Evolutionary conservation across 1,139 yeast genomes (phyloP).

Genomic region (Kurtzmaniella quercitrusa): DNA sequence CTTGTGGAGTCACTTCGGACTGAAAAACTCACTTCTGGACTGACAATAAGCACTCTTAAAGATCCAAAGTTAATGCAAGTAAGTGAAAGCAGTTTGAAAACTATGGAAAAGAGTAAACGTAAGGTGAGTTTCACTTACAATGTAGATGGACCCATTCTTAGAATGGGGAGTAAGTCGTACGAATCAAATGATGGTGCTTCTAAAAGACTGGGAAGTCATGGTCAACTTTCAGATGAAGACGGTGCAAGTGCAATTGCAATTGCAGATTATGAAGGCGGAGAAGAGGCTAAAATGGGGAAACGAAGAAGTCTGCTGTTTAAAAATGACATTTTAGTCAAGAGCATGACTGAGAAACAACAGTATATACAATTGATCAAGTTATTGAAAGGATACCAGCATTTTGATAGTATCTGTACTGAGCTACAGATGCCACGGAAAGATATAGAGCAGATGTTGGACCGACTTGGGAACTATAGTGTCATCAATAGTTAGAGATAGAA

Average conservation of each 20-base stretch:
- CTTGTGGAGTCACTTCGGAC: conserved; percentile 18
- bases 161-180: neutral
- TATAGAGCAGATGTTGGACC: conserved; percentile 45
- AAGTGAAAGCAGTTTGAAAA: conserved; percentile 24
- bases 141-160: conserved; percentile 8
- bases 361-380: conserved; percentile 40
- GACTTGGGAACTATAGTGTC: conserved; percentile 40
- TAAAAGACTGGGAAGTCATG: neutral
- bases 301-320: conserved; percentile 18
- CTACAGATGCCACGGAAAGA: conserved; percentile 53
- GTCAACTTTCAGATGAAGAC: conserved; percentile 9
- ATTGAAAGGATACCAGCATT: conserved; percentile 54
- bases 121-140: conserved; percentile 34
- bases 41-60: conserved; percentile 2
- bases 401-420: conserved; percentile 73
- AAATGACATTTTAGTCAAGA: conserved; percentile 8
- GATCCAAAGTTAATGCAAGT: conserved; percentile 20
- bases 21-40: conserved; percentile 2
- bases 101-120: conserved; percentile 19
- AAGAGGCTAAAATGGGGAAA: conserved; percentile 16
- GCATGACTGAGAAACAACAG: conserved; percentile 22
- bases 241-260: conserved; percentile 5
- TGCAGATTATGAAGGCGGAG: conserved; percentile 7
- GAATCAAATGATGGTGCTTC: conserved; percentile 5
- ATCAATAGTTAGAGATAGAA: conserved; percentile 38